Evolutionary conservation across 352 stramenopile genomes (phyloP).

Genomic region (Globisporangium parvum): DNA sequence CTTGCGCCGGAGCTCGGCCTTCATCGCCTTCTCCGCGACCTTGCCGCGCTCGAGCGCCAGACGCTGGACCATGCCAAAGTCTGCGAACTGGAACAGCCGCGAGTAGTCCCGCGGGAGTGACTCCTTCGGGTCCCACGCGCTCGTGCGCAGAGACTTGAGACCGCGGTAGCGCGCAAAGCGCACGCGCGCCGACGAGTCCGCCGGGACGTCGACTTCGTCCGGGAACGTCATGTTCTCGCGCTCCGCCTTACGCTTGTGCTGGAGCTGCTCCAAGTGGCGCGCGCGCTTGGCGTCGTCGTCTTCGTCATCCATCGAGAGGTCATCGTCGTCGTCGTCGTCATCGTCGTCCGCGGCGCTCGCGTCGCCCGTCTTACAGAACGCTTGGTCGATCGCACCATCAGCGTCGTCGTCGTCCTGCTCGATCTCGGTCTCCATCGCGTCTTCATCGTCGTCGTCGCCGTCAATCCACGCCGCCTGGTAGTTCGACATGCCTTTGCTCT

Average conservation of each 20-base stretch:
- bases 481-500: conserved; percentile 75
- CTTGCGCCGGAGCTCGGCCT: conserved; percentile 58
- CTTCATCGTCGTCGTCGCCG: conserved; percentile 48
- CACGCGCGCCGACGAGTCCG: conserved; percentile 51
- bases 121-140: conserved; percentile 97
- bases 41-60: conserved; percentile 84
- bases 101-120: conserved; percentile 96
- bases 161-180: conserved; percentile 92
- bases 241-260: conserved; percentile 86
- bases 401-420: conserved; percentile 39
- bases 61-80: conserved; percentile 93
- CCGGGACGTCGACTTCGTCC: conserved; percentile 89
- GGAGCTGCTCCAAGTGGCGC: conserved; percentile 34
- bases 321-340: conserved; percentile 64
- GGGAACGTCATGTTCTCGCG: conserved; percentile 93
- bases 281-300: conserved; percentile 42
- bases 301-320: conserved; percentile 75
- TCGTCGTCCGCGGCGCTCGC: conserved; percentile 48
- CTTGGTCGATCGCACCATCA: conserved; percentile 50
- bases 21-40: conserved; percentile 64
- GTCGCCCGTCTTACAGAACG: conserved; percentile 73
- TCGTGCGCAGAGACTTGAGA: conserved; percentile 96
- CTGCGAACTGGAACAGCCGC: conserved; percentile 95
- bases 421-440: conserved; percentile 39
- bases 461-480: conserved; percentile 95